These are phyloP conservation scores for Basipetospora chlamydospora DNA, from an alignment of 2,329 filamentous ascomycete species.

Conservation along the genomic window DNA sequence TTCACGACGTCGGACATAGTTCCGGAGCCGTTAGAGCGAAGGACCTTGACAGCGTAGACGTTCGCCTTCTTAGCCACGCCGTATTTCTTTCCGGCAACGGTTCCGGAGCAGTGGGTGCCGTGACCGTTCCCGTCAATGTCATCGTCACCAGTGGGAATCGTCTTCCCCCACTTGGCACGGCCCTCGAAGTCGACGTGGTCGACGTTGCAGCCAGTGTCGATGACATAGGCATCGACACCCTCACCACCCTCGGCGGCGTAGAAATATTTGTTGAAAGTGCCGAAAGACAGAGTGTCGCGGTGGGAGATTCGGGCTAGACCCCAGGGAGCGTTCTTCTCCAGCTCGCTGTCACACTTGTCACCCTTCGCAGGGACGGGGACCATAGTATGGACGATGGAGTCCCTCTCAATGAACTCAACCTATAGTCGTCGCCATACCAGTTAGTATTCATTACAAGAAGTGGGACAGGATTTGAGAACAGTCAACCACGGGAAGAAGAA, in stretches of 20 bases:
- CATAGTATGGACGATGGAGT: slow-evolving; percentile 82
- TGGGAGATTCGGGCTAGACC: slow-evolving; percentile 96
- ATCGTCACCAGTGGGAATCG: slow-evolving; percentile 69
- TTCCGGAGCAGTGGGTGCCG: slow-evolving; percentile 98
- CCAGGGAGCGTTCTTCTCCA: slow-evolving; percentile 94
- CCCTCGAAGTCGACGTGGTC: slow-evolving; percentile 96
- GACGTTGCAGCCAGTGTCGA: slow-evolving; percentile 90
- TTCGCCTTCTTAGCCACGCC: slow-evolving; percentile 99
- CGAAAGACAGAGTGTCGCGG: slow-evolving; percentile 72
- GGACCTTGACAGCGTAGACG: slow-evolving; percentile 94
- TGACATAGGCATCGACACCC: slow-evolving; percentile 96
- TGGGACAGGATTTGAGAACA: slow-evolving; percentile 1
- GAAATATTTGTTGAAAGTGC: slow-evolving; percentile 96
- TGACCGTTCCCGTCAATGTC: slow-evolving; percentile 95
- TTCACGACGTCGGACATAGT: slow-evolving; percentile 98
- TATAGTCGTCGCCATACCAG: slow-evolving; percentile 21
- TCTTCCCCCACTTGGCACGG: slow-evolving; percentile 93
- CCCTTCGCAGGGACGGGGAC: slow-evolving; percentile 28
- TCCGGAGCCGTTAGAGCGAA: slow-evolving; percentile 91
- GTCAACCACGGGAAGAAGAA: neutral
- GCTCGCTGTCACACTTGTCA: slow-evolving; percentile 36
- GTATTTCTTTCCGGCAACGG: slow-evolving; percentile 95
- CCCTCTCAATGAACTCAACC: slow-evolving; percentile 94
- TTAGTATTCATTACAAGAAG: slow-evolving; percentile 5
- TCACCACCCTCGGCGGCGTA: slow-evolving; percentile 82